phyloP scores from a whole-genome alignment of 1,284 basidiomycete genomes.

The Neonothopanus nambi region DNA sequence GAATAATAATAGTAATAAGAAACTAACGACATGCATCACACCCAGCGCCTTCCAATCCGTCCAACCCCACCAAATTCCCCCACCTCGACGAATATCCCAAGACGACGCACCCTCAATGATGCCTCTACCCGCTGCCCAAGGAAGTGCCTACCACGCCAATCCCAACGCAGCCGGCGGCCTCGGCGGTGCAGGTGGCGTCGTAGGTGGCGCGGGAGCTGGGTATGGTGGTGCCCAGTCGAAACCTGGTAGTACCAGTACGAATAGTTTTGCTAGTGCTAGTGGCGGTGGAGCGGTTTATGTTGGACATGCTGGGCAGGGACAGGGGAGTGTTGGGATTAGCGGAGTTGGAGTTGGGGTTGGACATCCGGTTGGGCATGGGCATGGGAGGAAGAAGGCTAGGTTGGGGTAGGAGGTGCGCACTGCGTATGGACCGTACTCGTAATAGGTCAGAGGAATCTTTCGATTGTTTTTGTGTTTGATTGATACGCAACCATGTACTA shows the following conservation, averaged over 20 bases:
- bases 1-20: too few relatives aligned
- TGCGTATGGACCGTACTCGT: too few relatives aligned
- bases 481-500: too few relatives aligned
- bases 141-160: not conserved
- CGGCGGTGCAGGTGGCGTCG: not conserved
- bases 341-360: slow-evolving; percentile 1
- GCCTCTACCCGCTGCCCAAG: slow-evolving; percentile 22
- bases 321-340: slow-evolving; percentile 1
- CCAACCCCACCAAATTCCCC: slow-evolving; percentile 60
- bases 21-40: slow-evolving; percentile 1
- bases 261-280: slow-evolving; percentile 13
- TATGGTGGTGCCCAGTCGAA: not conserved
- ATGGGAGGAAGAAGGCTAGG: slow-evolving; percentile 14
- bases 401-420: not conserved
- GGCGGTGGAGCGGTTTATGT: not conserved
- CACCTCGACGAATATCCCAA: slow-evolving; percentile 71
- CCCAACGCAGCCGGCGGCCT: not conserved
- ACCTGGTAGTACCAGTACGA: slow-evolving; percentile 8
- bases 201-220: not conserved
- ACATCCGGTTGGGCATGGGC: slow-evolving; percentile 1
- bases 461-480: too few relatives aligned
- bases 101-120: slow-evolving; percentile 81
- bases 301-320: slow-evolving; percentile 1
- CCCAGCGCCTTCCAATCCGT: slow-evolving; percentile 64
- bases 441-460: too few relatives aligned